Percentiles rank a stretch among this genome's conserved stretches.
Evolutionary conservation across 345 rosid species (phyloP).

Genomic region (Murraya koenigii): DNA sequence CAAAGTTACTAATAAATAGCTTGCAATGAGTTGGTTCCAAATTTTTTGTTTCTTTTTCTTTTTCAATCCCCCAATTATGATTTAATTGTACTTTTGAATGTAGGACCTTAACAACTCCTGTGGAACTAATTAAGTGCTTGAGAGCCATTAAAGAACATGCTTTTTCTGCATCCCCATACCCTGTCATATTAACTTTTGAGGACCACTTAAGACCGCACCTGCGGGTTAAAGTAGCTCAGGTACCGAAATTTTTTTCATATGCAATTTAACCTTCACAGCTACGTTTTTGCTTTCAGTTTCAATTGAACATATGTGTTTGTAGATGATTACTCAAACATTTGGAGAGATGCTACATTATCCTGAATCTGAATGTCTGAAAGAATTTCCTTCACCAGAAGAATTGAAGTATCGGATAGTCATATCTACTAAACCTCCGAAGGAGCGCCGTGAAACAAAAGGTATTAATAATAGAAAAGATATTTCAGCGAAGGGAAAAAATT

Average conservation of each 20-base stretch:
- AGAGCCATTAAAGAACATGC: slow-evolving; percentile 65
- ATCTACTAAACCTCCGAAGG: slow-evolving; percentile 68
- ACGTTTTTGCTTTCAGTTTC: neutral
- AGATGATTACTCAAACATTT: slow-evolving; percentile 60
- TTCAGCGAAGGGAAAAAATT: slow-evolving; percentile 34
- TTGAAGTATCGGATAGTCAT: slow-evolving; percentile 52
- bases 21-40: neutral
- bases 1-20: neutral
- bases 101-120: slow-evolving; percentile 83
- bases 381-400: slow-evolving; percentile 76
- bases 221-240: slow-evolving; percentile 78
- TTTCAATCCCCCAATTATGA: neutral
- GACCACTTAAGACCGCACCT: slow-evolving; percentile 74
- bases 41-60: neutral
- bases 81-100: slow-evolving; percentile 19
- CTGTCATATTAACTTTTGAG: slow-evolving; percentile 74
- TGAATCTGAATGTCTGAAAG: slow-evolving; percentile 43
- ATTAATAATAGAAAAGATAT: slow-evolving; percentile 27
- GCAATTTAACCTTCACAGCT: neutral
- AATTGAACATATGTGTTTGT: slow-evolving; percentile 2
- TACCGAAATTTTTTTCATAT: slow-evolving; percentile 20
- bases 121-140: slow-evolving; percentile 64
- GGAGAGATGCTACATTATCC: slow-evolving; percentile 49
- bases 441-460: slow-evolving; percentile 31
- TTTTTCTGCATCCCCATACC: slow-evolving; percentile 60